A percentile compares a stretch with the other conserved stretches of the same genome.
These are phyloP conservation scores for Bruguiera sexangula DNA, from an alignment of 345 rosid genomes.

Conservation along the genomic window DNA sequence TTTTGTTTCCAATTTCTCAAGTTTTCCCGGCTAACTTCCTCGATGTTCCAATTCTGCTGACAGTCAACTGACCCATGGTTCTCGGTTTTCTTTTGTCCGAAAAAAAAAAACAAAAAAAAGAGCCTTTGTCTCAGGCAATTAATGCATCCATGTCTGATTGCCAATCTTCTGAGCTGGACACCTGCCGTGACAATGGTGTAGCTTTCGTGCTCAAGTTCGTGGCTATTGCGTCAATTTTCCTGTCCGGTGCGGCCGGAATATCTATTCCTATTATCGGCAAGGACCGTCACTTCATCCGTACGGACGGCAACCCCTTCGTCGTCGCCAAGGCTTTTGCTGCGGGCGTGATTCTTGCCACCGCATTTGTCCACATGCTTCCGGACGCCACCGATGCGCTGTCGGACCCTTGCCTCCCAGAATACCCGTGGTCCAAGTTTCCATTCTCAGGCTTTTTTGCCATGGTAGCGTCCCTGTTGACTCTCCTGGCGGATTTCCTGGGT, in stretches of 20 bases:
- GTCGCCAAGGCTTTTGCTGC: conserved; percentile 90
- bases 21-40: no score
- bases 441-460: conserved; percentile 83
- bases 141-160: conserved; percentile 41
- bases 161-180: conserved; percentile 38
- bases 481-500: conserved; percentile 76
- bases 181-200: conserved; percentile 56
- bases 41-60: background rate
- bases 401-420: conserved; percentile 64
- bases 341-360: conserved; percentile 92
- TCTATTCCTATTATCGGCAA: conserved; percentile 68
- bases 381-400: conserved; percentile 55
- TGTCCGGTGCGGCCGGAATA: conserved; percentile 58
- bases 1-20: background rate
- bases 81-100: background rate
- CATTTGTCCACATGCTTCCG: conserved; percentile 88
- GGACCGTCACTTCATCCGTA: conserved; percentile 53
- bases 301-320: conserved; percentile 60
- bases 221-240: conserved; percentile 68
- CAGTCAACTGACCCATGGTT: background rate
- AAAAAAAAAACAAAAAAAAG: conserved; percentile 28
- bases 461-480: conserved; percentile 68
- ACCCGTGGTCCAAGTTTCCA: conserved; percentile 80
- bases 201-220: conserved; percentile 60
- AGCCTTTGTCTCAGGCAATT: conserved; percentile 28